These are phyloP conservation scores for Podaxis sp. DNA, from an alignment of 768 basidiomycete species.

Conservation along the genomic window DNA sequence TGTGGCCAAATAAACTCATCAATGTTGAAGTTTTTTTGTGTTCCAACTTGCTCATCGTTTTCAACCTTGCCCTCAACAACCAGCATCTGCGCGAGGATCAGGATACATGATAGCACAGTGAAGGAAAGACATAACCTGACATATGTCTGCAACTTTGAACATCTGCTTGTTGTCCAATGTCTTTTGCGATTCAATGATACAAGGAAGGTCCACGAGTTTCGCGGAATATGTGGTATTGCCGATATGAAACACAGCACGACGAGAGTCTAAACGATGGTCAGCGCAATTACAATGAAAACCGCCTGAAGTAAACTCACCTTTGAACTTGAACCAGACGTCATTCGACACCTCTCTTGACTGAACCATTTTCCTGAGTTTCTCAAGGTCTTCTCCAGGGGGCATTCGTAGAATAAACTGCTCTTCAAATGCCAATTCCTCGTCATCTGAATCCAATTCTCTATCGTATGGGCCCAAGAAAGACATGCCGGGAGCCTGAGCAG, in stretches of 20 bases:
- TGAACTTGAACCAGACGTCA: conserved; percentile 98
- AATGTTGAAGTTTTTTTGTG: conserved; percentile 75
- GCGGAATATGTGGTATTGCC: conserved; percentile 79
- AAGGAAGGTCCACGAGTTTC: conserved; percentile 95
- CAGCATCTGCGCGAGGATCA: conserved; percentile 68
- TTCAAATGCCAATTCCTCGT: conserved; percentile 93
- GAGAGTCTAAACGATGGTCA: conserved; percentile 61
- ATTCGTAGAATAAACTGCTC: conserved; percentile 95
- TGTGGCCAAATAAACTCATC: conserved; percentile 98
- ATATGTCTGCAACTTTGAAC: conserved; percentile 99
- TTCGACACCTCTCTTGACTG: conserved; percentile 72
- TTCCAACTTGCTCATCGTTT: conserved; percentile 62
- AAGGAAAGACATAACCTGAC: conserved; percentile 61
- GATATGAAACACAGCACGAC: conserved; percentile 87
- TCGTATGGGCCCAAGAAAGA: conserved; percentile 92
- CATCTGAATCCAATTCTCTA: conserved; percentile 92
- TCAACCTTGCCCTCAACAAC: conserved; percentile 78
- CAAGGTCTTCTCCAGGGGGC: conserved; percentile 81
- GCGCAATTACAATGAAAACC: background rate
- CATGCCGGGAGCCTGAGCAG: conserved; percentile 79
- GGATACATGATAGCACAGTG: conserved; percentile 15
- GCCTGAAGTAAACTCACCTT: conserved; percentile 53
- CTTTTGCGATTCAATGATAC: conserved; percentile 93
- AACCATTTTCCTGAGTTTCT: conserved; percentile 80
- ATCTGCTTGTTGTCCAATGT: conserved; percentile 94